Base-by-base conservation (phyloP, 1,139 yeast genomes). In the Taphrina betulina region DNA sequence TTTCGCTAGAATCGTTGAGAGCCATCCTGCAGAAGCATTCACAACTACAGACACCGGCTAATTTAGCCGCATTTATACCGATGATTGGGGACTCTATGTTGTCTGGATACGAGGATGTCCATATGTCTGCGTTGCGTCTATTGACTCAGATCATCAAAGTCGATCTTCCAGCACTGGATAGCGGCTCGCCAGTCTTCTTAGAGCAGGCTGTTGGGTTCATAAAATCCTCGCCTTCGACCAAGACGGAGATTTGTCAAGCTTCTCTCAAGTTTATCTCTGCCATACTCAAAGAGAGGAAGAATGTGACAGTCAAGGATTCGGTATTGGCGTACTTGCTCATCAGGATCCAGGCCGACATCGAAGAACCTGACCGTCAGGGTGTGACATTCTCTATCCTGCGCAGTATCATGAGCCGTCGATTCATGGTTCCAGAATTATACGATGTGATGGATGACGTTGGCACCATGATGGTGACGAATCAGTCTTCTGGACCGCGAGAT, bases 301-400 rank as follows among this genome's bases (percentile, higher is more conserved):
- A 82, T 43, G 73, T 88, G 51, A 73, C 78, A 48, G 69, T 90
- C 63, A 85, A 85, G 64, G 86, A 84, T 45, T 72, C 81, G 1
- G 88, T 95, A 0, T 68, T 90, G 41, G 83, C 88, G 57, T 88
- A 85, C 66, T 73, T 92, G 28, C 71, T 94, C 62, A 78, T 80
- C n/a, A 78, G 88, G 61, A 74, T 92, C 57, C 81, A 80, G 66
- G 95, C 96, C 1, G 98, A 92, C 70, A 72, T 94, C 58, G 94
- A 87, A 65, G 96, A 92, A 64, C 95, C 96, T 2, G 83, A 80
- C 63, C 80, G 84, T 60, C 97, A 92, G 69, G 92, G 95, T 38
- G 75, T 87, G 53, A 95, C 96, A 0, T 88, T 90, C 68, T 81
- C 83, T 54, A 89, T 92, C 64, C 71, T 92, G 65, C 85, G 83